Evolutionary conservation across 768 basidiomycete species (phyloP), one percentile per base, ranked within the genome.

Genomic region (Pisolithus marmoratus): DNA sequence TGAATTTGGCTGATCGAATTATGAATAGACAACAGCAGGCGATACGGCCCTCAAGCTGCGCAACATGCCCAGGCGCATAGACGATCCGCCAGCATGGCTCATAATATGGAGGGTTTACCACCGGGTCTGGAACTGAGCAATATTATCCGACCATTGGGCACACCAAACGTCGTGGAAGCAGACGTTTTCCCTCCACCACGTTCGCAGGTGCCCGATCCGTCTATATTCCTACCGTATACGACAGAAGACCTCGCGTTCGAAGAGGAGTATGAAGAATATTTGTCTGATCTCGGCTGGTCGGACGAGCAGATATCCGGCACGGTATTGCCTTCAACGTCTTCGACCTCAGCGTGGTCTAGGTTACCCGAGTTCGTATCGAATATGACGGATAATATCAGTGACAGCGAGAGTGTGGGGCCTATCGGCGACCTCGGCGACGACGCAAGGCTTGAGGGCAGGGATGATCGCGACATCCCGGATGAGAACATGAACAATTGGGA

Each of bases 111-210:
- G 58, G 89, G 85, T 44, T 71, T 86, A 29, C 84, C 82, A 62
- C 79, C 81, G 9, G 89, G 88, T 36, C 79, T 87, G 26, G 87
- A 90, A 50, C 69, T 92, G 38, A 81, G 84, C 23, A 80, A 82
- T 51, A 77, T 91, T 60, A 82, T 90, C 53, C 82, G 86, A 38
- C 83, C 87, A 20, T 61, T 83, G 9, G 85, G 87, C 48, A 86
- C 90, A 22, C 83, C 90, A 0, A 89, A 87, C 61, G 69, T 82
- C 27, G 81, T 83, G 8, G 94, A 94, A 56, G 82, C 83, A 8
- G 96, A 98, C 58, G 91, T 96, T 12, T 98, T 99, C 75, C 96
- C 96, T 23, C 96, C 96, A 1, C 77, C 86, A 24, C 90, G 93
- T 29, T 87, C 90, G 38, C 88, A 89, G 60, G 87, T 88, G 1